Evolutionary conservation across 148 eudicot genomes (phyloP).

Genomic region (Silene uniflora): DNA sequence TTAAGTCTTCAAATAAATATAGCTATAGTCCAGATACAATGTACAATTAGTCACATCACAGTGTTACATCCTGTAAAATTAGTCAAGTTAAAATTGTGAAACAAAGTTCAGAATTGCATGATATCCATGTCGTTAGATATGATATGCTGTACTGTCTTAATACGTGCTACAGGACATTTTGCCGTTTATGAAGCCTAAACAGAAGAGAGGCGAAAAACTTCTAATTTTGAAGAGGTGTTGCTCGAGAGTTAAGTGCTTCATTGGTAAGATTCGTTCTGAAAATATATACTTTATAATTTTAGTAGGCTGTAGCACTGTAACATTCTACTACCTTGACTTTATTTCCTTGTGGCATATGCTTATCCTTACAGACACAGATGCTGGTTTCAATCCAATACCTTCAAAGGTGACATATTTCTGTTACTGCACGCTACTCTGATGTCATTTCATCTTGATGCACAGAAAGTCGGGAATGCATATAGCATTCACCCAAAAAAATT

Average conservation of each 20-base stretch:
- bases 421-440: neutral
- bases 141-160: neutral
- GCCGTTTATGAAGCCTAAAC: constrained; percentile 71
- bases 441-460: neutral
- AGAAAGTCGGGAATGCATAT: no score
- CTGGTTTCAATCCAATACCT: constrained; percentile 70
- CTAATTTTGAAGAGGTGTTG: constrained; percentile 51
- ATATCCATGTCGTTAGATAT: neutral
- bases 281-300: neutral
- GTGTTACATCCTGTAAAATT: neutral
- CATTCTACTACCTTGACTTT: neutral
- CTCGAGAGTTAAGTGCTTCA: constrained; percentile 67
- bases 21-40: no score
- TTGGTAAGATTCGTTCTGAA: constrained; percentile 42
- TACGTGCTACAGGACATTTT: constrained; percentile 41
- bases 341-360: constrained; percentile 8
- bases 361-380: constrained; percentile 67
- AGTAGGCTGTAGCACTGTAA: neutral
- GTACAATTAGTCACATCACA: no score
- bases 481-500: no score
- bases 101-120: neutral
- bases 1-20: no score
- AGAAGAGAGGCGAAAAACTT: constrained; percentile 40
- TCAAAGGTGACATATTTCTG: constrained; percentile 50
- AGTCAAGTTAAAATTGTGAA: neutral